Percentiles rank a stretch among this genome's conserved stretches.
Evolutionary conservation across 768 basidiomycete species (phyloP).

Genomic region (Rhodotorula diobovata): DNA sequence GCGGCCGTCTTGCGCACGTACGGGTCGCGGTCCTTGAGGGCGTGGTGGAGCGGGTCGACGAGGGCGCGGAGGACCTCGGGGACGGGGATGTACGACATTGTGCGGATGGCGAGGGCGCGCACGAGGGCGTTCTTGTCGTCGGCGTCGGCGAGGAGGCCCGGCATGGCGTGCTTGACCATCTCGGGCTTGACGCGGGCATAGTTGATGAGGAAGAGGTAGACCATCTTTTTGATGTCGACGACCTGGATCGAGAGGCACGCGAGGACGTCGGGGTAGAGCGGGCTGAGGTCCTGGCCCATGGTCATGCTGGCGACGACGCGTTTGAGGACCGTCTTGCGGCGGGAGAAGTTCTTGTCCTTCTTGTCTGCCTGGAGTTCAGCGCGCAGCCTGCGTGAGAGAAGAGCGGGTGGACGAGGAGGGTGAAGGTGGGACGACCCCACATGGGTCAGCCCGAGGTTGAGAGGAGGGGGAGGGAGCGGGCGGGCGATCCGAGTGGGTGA

Average conservation of each 20-base stretch:
- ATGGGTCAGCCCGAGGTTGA: not conserved
- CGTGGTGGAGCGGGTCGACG: slow-evolving; percentile 83
- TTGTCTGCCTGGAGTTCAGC: slow-evolving; percentile 47
- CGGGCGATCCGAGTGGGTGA: too few species aligned
- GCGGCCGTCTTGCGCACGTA: slow-evolving; percentile 99
- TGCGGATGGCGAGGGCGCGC: slow-evolving; percentile 91
- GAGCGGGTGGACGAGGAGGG: not conserved
- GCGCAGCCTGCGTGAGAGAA: slow-evolving; percentile 19
- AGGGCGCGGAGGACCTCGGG: slow-evolving; percentile 75
- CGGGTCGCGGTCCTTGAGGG: slow-evolving; percentile 87
- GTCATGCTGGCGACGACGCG: slow-evolving; percentile 99
- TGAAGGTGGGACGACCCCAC: not conserved
- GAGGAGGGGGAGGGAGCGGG: not conserved
- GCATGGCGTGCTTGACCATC: slow-evolving; percentile 84
- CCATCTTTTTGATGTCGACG: slow-evolving; percentile 92
- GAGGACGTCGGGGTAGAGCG: slow-evolving; percentile 89
- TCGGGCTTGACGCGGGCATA: slow-evolving; percentile 92
- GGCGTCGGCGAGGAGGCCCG: slow-evolving; percentile 77
- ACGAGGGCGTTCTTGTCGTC: slow-evolving; percentile 88
- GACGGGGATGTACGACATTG: slow-evolving; percentile 98
- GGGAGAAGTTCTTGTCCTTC: slow-evolving; percentile 93
- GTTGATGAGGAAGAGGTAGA: slow-evolving; percentile 78
- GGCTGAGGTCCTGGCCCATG: slow-evolving; percentile 76
- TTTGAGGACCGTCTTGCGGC: slow-evolving; percentile 90
- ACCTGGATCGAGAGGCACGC: slow-evolving; percentile 91